Base-by-base conservation (phyloP, 257 asterid species). In the Mitragyna speciosa region DNA sequence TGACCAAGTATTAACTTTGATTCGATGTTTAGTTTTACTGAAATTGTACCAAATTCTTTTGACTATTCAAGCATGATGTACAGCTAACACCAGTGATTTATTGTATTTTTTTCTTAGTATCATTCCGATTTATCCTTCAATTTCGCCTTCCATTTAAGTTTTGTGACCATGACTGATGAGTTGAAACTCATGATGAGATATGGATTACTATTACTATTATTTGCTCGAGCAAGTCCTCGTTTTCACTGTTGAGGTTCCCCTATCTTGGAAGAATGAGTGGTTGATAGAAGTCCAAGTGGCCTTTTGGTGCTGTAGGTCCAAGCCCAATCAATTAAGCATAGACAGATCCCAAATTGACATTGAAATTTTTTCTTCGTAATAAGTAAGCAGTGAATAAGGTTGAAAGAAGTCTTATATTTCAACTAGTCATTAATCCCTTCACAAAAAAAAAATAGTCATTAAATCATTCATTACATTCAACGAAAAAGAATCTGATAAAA, bases 31-130 rank as follows among this genome's bases (percentile, higher is more conserved):
- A 43, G 47, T 28, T 54, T 39, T 41, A 39, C 39, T 75, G 79
- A 76, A 26, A 54, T 11, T 76, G 17, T 33, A 63, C 72, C 72
- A 76, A 76, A 76, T 43, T 76, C 43, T 12, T 43, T 43, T 76
- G 79, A 76, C 79, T 76, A 12, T 12, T 5, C 0, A n/a, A 36
- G 39, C n/a, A 74, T 56, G 69, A 75, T 33, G 12, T 6, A 6
- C 76, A 48, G 22, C 6, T 3, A 2, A 9, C 17, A 41, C 70
- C 43, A 59, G 49, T 24, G 31, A 24, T 33, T 24, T 43, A 61
- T 59, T 43, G 51, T 61, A 31, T 76, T 19, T 16, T 39, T 63
- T 47, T 39, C 45, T 36, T n/a, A 24, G 26, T 59, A 7, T 9
- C 79, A 76, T 2, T 49, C 28, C 36, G 28, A 24, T 19, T 33